Evolutionary conservation across 2,329 filamentous ascomycete genomes (phyloP).

Genomic region (Aspergillus sp.): DNA sequence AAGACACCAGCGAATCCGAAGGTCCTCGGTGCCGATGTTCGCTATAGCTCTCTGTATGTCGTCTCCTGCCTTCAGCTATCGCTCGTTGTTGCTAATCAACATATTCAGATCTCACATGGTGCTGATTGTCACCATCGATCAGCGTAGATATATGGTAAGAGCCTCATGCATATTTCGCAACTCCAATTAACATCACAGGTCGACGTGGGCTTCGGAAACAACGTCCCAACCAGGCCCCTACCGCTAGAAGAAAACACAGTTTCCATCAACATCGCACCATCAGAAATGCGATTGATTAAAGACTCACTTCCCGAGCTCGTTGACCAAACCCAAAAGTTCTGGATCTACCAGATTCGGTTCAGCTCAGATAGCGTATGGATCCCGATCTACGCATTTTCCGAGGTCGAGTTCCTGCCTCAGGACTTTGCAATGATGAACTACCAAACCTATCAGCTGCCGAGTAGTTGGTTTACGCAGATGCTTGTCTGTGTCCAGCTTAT

Average conservation of each 20-base stretch:
- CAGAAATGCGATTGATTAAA: slow-evolving; percentile 60
- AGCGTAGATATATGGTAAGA: slow-evolving; percentile 48
- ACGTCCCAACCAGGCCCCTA: slow-evolving; percentile 63
- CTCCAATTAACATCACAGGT: slow-evolving; percentile 36
- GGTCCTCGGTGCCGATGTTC: slow-evolving; percentile 29
- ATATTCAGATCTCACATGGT: slow-evolving; percentile 58
- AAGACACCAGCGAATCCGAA: slow-evolving; percentile 34
- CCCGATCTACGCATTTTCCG: slow-evolving; percentile 67
- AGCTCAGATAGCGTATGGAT: slow-evolving; percentile 57
- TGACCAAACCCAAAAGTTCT: slow-evolving; percentile 54
- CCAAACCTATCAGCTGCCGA: slow-evolving; percentile 55
- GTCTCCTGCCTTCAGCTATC: not conserved
- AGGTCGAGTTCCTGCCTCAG: slow-evolving; percentile 64
- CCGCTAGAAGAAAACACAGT: slow-evolving; percentile 52
- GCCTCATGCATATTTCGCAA: not conserved
- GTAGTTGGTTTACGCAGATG: slow-evolving; percentile 59
- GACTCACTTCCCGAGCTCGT: slow-evolving; percentile 53
- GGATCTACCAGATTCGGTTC: slow-evolving; percentile 67
- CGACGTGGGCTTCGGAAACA: slow-evolving; percentile 69
- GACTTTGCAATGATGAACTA: slow-evolving; percentile 68
- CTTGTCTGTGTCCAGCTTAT: slow-evolving; percentile 62
- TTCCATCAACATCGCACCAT: slow-evolving; percentile 54
- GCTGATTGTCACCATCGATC: slow-evolving; percentile 61
- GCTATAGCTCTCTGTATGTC: slow-evolving; percentile 54
- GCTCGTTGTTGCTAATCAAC: not conserved